phyloP scores from a whole-genome alignment of 2,329 filamentous ascomycete genomes.

The Zasmidium citrigriseum region DNA sequence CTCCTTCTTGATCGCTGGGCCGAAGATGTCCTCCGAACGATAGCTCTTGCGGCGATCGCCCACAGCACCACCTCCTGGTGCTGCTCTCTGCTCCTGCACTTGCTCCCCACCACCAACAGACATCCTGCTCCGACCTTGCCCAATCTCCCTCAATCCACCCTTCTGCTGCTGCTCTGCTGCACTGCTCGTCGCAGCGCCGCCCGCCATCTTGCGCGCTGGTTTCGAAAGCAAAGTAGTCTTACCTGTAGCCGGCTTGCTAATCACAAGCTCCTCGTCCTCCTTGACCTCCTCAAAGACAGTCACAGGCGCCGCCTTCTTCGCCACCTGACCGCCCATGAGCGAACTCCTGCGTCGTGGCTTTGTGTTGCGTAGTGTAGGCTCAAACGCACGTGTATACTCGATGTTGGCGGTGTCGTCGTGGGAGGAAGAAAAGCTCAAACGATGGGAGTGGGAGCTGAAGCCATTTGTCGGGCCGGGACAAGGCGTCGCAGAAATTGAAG shows the following conservation, averaged over 20 bases:
- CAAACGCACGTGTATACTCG: slow-evolving; percentile 35
- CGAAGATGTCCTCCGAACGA: background rate
- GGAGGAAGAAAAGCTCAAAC: background rate
- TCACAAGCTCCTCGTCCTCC: slow-evolving; percentile 27
- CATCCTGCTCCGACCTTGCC: slow-evolving; percentile 10
- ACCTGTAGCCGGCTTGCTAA: slow-evolving; percentile 12
- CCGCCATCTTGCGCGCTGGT: slow-evolving; percentile 26
- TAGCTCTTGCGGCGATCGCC: background rate
- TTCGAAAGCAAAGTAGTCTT: slow-evolving; percentile 27
- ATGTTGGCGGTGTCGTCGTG: slow-evolving; percentile 31
- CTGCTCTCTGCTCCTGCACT: background rate
- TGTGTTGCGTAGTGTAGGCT: slow-evolving; percentile 29
- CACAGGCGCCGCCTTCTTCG: slow-evolving; percentile 23
- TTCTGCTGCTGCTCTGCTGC: slow-evolving; percentile 4
- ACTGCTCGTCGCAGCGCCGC: background rate
- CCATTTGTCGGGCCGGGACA: background rate
- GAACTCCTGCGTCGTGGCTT: slow-evolving; percentile 27
- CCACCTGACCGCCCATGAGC: slow-evolving; percentile 22
- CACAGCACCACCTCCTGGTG: slow-evolving; percentile 1
- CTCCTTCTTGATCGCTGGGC: slow-evolving; percentile 32
- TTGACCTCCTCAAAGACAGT: slow-evolving; percentile 37
- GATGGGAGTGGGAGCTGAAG: background rate
- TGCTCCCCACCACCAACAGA: background rate
- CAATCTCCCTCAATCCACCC: slow-evolving; percentile 1
- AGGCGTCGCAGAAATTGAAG: background rate